Evolutionary conservation across 345 rosid genomes (phyloP).

Genomic region (Ceriops tagal): DNA sequence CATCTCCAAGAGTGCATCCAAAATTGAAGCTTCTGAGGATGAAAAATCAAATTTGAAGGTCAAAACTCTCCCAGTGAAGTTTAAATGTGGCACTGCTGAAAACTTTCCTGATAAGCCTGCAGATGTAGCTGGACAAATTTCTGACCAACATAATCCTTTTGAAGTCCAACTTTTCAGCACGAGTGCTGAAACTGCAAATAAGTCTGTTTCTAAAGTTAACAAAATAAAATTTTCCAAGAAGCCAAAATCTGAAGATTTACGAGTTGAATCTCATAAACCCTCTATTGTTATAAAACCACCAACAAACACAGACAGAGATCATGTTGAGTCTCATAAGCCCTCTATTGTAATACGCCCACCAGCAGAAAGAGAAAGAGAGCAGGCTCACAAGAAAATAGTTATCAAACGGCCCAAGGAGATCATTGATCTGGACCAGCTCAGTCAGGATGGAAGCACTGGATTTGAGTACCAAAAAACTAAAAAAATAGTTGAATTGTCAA

Average conservation of each 20-base stretch:
- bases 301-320: slow-evolving; percentile 50
- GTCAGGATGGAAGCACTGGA: slow-evolving; percentile 68
- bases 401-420: slow-evolving; percentile 72
- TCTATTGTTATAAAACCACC: slow-evolving; percentile 53
- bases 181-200: slow-evolving; percentile 44
- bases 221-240: slow-evolving; percentile 71
- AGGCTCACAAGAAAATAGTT: slow-evolving; percentile 66
- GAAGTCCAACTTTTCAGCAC: slow-evolving; percentile 24
- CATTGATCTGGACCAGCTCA: slow-evolving; percentile 59
- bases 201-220: slow-evolving; percentile 51
- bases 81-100: slow-evolving; percentile 62
- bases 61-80: slow-evolving; percentile 66
- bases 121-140: slow-evolving; percentile 44
- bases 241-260: slow-evolving; percentile 54
- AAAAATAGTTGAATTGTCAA: slow-evolving; percentile 73
- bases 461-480: slow-evolving; percentile 69
- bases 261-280: slow-evolving; percentile 29
- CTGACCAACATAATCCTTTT: slow-evolving; percentile 45
- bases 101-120: slow-evolving; percentile 46
- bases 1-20: slow-evolving; percentile 42
- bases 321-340: slow-evolving; percentile 61
- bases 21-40: slow-evolving; percentile 50
- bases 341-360: slow-evolving; percentile 85
- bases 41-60: slow-evolving; percentile 50
- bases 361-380: slow-evolving; percentile 57